These are phyloP conservation scores for Xylaria multiplex DNA, from an alignment of 2,329 filamentous ascomycete species.

Conservation along the genomic window DNA sequence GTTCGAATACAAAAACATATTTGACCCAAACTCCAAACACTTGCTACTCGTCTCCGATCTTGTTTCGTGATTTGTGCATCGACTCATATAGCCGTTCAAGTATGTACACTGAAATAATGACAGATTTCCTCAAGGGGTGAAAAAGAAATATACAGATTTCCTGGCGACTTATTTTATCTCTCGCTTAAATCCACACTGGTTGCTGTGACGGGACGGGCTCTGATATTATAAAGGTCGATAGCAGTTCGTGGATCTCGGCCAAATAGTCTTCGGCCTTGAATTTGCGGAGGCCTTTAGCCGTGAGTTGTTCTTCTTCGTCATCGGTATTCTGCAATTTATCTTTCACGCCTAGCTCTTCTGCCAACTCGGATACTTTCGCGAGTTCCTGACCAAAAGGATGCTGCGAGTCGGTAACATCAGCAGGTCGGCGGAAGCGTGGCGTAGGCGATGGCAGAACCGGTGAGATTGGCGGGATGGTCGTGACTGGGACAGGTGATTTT, in stretches of 20 bases:
- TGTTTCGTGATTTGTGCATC: constrained; percentile 34
- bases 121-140: constrained; percentile 30
- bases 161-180: neutral
- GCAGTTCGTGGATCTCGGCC: constrained; percentile 77
- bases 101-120: constrained; percentile 50
- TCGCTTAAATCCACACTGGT: constrained; percentile 61
- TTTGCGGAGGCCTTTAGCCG: constrained; percentile 74
- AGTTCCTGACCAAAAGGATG: constrained; percentile 88
- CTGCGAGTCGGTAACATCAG: constrained; percentile 46
- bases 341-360: constrained; percentile 82
- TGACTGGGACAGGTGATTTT: constrained; percentile 42
- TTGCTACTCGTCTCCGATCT: constrained; percentile 21
- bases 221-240: constrained; percentile 66
- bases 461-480: constrained; percentile 48
- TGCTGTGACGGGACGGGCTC: constrained; percentile 47
- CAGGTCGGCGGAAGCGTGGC: constrained; percentile 44
- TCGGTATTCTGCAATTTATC: constrained; percentile 70
- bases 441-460: constrained; percentile 48
- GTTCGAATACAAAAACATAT: constrained; percentile 14
- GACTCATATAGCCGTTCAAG: constrained; percentile 42
- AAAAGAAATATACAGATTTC: constrained; percentile 23
- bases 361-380: constrained; percentile 90
- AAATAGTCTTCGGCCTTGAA: constrained; percentile 87
- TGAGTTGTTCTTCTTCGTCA: constrained; percentile 78
- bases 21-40: constrained; percentile 29